Conservation (phyloP, 352 stramenopile genomes). For the Globisporangium paroecandrum region DNA sequence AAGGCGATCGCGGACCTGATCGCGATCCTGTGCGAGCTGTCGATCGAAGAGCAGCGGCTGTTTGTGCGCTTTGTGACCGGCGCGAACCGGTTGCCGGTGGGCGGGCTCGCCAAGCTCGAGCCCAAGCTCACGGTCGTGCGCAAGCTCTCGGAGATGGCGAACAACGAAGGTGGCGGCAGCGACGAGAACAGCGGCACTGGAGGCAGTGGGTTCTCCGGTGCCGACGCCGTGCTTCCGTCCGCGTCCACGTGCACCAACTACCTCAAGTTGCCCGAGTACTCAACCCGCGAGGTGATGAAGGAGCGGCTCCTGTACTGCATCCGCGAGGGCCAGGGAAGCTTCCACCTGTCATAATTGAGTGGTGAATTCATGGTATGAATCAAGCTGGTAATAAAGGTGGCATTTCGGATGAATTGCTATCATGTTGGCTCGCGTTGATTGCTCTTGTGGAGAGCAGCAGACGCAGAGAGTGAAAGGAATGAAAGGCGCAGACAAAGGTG, state of each 20-base stretch:
- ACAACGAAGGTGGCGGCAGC: conserved; percentile 9
- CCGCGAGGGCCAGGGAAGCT: conserved; percentile 78
- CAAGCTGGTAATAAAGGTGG: not conserved
- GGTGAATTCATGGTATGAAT: not conserved
- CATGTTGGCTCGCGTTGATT: not conserved
- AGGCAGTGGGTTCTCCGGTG: conserved; percentile 7
- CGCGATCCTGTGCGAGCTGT: conserved; percentile 69
- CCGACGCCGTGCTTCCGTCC: conserved; percentile 69
- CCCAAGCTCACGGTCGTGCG: conserved; percentile 88
- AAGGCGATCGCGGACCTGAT: conserved; percentile 69
- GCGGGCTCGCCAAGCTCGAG: conserved; percentile 75
- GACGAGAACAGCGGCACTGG: conserved; percentile 4
- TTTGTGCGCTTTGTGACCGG: conserved; percentile 91
- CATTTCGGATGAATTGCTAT: not conserved
- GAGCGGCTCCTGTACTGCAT: conserved; percentile 80
- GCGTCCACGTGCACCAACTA: conserved; percentile 90
- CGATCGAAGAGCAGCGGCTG: conserved; percentile 62
- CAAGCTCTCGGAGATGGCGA: conserved; percentile 46
- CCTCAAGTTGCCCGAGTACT: conserved; percentile 91
- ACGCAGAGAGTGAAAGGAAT: not conserved
- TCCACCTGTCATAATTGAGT: conserved; percentile 62
- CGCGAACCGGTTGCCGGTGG: conserved; percentile 78
- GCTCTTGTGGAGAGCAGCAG: not conserved
- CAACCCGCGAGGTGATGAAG: conserved; percentile 66
- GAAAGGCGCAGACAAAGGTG: not conserved